These are phyloP conservation scores for Eimeria praecox DNA, from an alignment of 169 alveolate genomes.

Conservation along the genomic window DNA sequence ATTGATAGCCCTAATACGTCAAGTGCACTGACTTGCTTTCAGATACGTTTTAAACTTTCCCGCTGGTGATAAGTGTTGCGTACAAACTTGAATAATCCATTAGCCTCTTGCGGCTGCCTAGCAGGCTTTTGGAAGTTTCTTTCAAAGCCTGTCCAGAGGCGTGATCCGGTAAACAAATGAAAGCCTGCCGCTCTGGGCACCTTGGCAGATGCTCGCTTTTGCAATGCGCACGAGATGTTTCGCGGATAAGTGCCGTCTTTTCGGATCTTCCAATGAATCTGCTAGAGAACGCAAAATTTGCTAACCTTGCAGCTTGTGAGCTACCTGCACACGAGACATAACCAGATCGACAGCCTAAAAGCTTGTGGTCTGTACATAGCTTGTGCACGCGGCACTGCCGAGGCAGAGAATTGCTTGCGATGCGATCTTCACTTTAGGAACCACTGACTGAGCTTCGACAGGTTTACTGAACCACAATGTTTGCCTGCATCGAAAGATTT, in stretches of 20 bases:
- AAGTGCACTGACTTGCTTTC: not conserved
- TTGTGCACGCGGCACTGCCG: not conserved
- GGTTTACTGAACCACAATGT: not conserved
- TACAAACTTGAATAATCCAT: not conserved
- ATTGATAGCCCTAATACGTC: not conserved
- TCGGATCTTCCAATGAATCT: too few species aligned
- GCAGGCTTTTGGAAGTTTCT: not conserved
- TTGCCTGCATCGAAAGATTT: not conserved
- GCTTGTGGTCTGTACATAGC: not conserved
- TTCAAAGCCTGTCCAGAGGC: too few species aligned
- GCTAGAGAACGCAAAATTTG: not conserved
- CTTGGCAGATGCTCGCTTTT: not conserved
- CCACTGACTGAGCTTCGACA: not conserved
- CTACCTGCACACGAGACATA: not conserved
- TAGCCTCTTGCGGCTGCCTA: not conserved
- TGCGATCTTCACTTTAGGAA: too few species aligned
- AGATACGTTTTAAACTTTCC: not conserved
- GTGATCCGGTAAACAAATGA: too few species aligned
- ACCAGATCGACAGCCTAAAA: not conserved
- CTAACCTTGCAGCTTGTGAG: not conserved
- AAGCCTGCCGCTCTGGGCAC: not conserved
- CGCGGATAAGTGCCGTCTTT: not conserved
- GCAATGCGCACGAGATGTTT: not conserved
- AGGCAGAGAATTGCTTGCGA: not conserved
- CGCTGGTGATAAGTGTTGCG: not conserved